Base-by-base conservation (phyloP, 2,329 filamentous ascomycete species). In the Trichoderma simmonsii region DNA sequence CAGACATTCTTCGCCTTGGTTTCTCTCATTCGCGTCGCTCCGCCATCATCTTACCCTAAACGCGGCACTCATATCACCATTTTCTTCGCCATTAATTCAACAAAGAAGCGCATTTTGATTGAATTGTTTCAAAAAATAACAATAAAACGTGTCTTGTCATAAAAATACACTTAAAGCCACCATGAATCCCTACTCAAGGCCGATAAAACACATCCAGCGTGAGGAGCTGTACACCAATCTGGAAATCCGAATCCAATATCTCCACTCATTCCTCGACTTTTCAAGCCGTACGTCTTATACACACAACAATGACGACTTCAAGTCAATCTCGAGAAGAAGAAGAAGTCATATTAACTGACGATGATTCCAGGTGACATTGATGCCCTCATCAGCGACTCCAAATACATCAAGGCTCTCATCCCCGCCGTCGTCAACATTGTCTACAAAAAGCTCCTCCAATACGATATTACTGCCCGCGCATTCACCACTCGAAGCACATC, bases 371-470 rank as follows among this genome's bases (percentile, higher is more conserved):
- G 87, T 73, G 92, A 94, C 77, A 89, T 93, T 71, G 90, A 92
- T 75, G 91, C 92, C 51, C 86, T 95, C 48, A 85, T 88, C 15
- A 84, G 86, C 3, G 92, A 92, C 74, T 85, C 89, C 72, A 93
- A 93, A 80, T 94, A 94, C 82, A 91, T 94, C 83, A 92, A 92
- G 77, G 89, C 91, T n/a, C 87, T 95, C 36, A 94, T 95, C 74
- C 93, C 93, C 1, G 91, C 92, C 60, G 88, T 96, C 26, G 92
- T 95, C 77, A 94, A 95, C 81, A 92, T 94, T 73, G 92, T 95
- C 39, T 96, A 95, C 84, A 90, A 90, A 78, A 95, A 95, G 79
- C 87, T 96, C 0, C 85, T 95, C 12, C 88, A 90, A 77, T 93
- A 93, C 81, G 93, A 95, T 79, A 93, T 95, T 80, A 96, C 93